phyloP scores from a whole-genome alignment of 352 stramenopile genomes.

The Phytopythium vexans region DNA sequence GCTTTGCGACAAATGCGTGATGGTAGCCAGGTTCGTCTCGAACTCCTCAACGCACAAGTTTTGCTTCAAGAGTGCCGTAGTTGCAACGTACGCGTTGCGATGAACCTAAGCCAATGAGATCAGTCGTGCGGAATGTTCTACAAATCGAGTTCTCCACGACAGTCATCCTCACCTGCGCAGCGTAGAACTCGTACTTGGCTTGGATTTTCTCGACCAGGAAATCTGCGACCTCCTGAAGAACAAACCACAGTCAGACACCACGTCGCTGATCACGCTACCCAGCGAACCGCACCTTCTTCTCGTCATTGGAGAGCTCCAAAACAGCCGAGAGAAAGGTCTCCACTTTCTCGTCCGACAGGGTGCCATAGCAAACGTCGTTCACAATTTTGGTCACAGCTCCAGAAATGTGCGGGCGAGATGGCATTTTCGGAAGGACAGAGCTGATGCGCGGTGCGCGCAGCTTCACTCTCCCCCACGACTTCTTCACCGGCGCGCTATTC shows the following conservation, averaged over 20 bases:
- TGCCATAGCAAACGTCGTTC: slow-evolving; percentile 81
- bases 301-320: slow-evolving; percentile 66
- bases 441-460: slow-evolving; percentile 74
- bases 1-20: slow-evolving; percentile 85
- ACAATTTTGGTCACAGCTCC: slow-evolving; percentile 70
- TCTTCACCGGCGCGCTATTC: slow-evolving; percentile 72
- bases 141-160: background rate
- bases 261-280: background rate
- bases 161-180: slow-evolving; percentile 43
- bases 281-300: slow-evolving; percentile 44
- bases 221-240: slow-evolving; percentile 62
- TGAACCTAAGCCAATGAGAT: slow-evolving; percentile 44
- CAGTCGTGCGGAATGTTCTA: background rate
- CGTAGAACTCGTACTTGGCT: slow-evolving; percentile 82
- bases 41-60: slow-evolving; percentile 80
- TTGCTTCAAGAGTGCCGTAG: slow-evolving; percentile 70
- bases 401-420: slow-evolving; percentile 51
- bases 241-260: background rate
- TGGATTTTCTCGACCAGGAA: slow-evolving; percentile 83
- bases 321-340: slow-evolving; percentile 63
- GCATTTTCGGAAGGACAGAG: slow-evolving; percentile 64
- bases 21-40: slow-evolving; percentile 70
- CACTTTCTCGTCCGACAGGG: slow-evolving; percentile 67
- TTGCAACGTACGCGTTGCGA: slow-evolving; percentile 68
- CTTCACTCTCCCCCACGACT: slow-evolving; percentile 74